A percentile compares a stretch with the other conserved stretches of the same genome.
These are phyloP conservation scores for Neurospora sp. DNA, from an alignment of 495 filamentous ascomycete species.

Conservation along the genomic window DNA sequence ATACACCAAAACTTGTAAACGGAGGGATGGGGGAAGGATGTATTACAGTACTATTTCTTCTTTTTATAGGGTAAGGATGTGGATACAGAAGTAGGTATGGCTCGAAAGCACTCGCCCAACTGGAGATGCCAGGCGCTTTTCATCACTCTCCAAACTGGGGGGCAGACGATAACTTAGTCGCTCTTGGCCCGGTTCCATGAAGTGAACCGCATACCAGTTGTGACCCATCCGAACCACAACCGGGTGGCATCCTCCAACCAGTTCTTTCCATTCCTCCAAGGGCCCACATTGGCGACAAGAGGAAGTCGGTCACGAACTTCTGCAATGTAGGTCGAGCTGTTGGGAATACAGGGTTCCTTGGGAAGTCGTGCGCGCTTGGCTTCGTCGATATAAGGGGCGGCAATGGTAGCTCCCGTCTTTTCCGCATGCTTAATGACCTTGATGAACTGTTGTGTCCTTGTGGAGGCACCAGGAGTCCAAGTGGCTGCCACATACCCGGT, in stretches of 20 bases:
- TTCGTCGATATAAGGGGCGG: constrained; percentile 15
- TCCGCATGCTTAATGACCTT: constrained; percentile 30
- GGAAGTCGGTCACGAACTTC: constrained; percentile 22
- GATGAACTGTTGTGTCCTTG: constrained; percentile 21
- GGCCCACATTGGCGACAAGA: constrained; percentile 18
- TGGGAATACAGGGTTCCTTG: constrained; percentile 9
- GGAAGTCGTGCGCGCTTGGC: constrained; percentile 9
- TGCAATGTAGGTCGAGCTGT: constrained; percentile 26
- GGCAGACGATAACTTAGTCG: neutral
- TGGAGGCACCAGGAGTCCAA: constrained; percentile 44
- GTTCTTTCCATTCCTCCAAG: constrained; percentile 24
- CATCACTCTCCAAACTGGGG: neutral
- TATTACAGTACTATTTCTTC: neutral
- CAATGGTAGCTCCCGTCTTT: constrained; percentile 20
- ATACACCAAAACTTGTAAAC: neutral
- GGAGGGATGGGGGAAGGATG: neutral
- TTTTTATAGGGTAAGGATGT: neutral
- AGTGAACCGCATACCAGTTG: constrained; percentile 21
- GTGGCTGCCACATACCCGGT: constrained; percentile 43
- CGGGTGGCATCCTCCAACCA: constrained; percentile 19
- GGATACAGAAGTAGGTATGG: neutral
- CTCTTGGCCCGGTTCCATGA: neutral
- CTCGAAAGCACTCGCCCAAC: neutral
- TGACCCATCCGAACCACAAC: constrained; percentile 19
- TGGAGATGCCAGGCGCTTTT: neutral